These are phyloP conservation scores for Neoboletus subvelutipes DNA, from an alignment of 768 basidiomycete genomes.

Conservation along the genomic window DNA sequence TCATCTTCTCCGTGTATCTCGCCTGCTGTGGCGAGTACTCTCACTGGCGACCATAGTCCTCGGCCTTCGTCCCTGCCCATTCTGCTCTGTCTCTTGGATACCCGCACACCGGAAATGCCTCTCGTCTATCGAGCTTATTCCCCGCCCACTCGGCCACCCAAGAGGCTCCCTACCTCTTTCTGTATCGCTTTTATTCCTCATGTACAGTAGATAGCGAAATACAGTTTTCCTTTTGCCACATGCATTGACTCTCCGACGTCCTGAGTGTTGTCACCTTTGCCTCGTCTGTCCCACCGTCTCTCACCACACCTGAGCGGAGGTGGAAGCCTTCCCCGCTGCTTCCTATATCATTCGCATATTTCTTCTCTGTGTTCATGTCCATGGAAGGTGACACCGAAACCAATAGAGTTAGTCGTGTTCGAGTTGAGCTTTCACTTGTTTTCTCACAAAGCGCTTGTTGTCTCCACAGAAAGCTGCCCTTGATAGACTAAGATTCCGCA, in stretches of 20 bases:
- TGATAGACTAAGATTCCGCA: conserved; percentile 49
- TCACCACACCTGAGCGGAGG: conserved; percentile 23
- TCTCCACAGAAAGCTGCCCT: conserved; percentile 42
- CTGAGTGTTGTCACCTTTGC: conserved; percentile 36
- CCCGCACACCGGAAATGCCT: background rate
- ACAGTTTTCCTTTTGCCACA: conserved; percentile 42
- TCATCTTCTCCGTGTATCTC: background rate
- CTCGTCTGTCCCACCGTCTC: conserved; percentile 18
- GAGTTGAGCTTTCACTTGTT: conserved; percentile 28
- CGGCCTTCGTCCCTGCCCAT: background rate
- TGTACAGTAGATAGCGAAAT: conserved; percentile 38
- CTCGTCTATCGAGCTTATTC: background rate
- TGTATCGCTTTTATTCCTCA: conserved; percentile 25
- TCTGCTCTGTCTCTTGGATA: background rate
- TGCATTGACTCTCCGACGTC: conserved; percentile 58
- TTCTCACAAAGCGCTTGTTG: conserved; percentile 36
- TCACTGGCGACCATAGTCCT: background rate
- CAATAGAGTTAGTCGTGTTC: conserved; percentile 48
- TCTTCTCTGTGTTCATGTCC: conserved; percentile 43
- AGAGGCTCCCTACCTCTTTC: conserved; percentile 5
- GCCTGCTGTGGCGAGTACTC: background rate
- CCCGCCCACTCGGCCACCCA: background rate
- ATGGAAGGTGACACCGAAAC: conserved; percentile 44
- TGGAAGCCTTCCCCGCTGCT: conserved; percentile 10
- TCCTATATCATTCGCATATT: conserved; percentile 15